phyloP scores from a whole-genome alignment of 1,139 yeast species.

The Saccharomyces hybrid region DNA sequence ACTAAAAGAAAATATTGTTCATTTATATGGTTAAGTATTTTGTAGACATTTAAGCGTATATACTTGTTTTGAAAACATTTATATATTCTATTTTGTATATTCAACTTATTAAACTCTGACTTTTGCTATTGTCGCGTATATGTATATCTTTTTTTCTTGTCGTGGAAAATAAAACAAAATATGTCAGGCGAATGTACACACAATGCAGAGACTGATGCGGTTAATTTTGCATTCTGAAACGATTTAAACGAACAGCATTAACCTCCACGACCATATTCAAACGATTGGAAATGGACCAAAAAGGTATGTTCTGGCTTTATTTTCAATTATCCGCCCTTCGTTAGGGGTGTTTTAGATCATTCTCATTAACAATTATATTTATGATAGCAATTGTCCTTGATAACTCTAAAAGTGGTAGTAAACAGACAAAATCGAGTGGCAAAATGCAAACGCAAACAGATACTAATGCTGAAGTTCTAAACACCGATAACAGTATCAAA shows the following conservation, averaged over 20 bases:
- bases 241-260: background rate
- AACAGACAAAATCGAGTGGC: background rate
- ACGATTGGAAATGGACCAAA: background rate
- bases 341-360: background rate
- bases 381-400: conserved; percentile 4
- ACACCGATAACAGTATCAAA: background rate
- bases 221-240: background rate
- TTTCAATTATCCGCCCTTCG: background rate
- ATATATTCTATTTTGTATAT: background rate
- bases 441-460: background rate
- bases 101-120: background rate
- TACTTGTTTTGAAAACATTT: background rate
- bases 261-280: background rate
- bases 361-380: background rate
- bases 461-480: background rate
- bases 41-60: background rate
- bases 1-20: background rate
- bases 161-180: background rate
- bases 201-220: background rate
- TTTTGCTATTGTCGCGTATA: background rate
- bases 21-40: background rate
- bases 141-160: background rate
- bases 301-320: conserved; percentile 1
- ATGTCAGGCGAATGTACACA: background rate
- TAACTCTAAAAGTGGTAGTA: background rate